Conservation (phyloP, 176 grass and related monocot species). For the Oryza meyeriana region DNA sequence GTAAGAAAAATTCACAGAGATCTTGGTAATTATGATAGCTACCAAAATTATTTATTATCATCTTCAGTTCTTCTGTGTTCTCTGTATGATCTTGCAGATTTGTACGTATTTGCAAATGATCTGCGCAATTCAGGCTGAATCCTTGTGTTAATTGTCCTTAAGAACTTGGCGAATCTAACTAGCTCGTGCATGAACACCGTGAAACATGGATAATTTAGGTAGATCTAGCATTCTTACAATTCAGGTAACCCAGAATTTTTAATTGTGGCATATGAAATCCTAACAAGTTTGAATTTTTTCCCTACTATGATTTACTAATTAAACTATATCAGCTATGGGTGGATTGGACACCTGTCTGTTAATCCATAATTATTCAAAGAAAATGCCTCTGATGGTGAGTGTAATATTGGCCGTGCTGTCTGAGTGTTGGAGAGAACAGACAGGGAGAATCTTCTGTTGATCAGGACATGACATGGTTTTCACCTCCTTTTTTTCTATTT, state of each 20-base stretch:
- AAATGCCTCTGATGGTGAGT: conserved; percentile 21
- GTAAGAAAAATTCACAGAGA: conserved; percentile 31
- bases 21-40: conserved; percentile 33
- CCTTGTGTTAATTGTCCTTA: neutral
- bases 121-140: neutral
- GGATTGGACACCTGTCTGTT: conserved; percentile 30
- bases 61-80: neutral
- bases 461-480: conserved; percentile 28
- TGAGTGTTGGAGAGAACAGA: conserved; percentile 22
- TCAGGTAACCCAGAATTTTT: neutral
- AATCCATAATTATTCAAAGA: conserved; percentile 31
- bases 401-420: conserved; percentile 25
- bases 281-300: conserved; percentile 18
- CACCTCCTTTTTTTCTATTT: neutral
- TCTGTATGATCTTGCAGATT: neutral
- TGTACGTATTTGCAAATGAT: neutral
- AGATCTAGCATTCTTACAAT: conserved; percentile 27
- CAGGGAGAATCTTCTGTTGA: conserved; percentile 38
- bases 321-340: conserved; percentile 6
- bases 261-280: conserved; percentile 15
- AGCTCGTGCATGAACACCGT: neutral
- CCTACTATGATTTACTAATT: neutral
- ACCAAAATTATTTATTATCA: conserved; percentile 14
- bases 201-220: neutral
- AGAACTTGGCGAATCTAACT: neutral